Evolutionary conservation across 768 basidiomycete genomes (phyloP), one percentile per base, ranked within the genome.

Genomic region (Amanita polypyramis): DNA sequence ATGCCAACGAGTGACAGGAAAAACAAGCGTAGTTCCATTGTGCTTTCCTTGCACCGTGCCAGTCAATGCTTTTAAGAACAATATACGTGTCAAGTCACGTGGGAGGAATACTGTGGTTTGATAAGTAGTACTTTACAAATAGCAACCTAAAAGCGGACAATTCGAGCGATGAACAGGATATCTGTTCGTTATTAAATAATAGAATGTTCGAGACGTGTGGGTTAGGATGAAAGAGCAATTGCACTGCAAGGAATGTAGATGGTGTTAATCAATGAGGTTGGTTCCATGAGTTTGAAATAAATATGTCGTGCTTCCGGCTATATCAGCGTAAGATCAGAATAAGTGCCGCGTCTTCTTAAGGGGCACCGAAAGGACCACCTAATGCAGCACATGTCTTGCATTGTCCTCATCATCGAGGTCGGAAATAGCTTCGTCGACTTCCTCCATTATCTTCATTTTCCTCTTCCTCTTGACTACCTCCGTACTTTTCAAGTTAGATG

Each of bases 1-100:
- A 71, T 45, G 12, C 63, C 61, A 36, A 67, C 54, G 45, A 69
- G 62, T 4, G 70, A 49, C 11, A 70, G 56, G 17, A 75, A 52
- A 12, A 66, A 62, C 23, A 9, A 54, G 32, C 15, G 56, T 21
- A 41, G 45, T 33, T 19, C 52, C 10, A 10, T 25, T 39, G 30
- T 21, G 41, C 47, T 39, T 41, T 10, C 10, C 32, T 5, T 21
- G 8, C 1, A 32, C 10, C 12, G 23, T 29, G 35, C 19, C 12
- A 17, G 30, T 14, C 9, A 14, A 15, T n/a, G 15, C 30, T 29
- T 44, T 17, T 15, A 4, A 20, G 30, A 15, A 3, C 9, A 3
- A 17, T 20, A 21, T 48, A 48, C 47, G 47, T 48, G 47, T 48
- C 19, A 32, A n/a, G 34, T 48, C 47, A 48, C 47, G 47, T 48